Conservation (phyloP, 805 yeast genomes). For the Kazachstania africana region DNA sequence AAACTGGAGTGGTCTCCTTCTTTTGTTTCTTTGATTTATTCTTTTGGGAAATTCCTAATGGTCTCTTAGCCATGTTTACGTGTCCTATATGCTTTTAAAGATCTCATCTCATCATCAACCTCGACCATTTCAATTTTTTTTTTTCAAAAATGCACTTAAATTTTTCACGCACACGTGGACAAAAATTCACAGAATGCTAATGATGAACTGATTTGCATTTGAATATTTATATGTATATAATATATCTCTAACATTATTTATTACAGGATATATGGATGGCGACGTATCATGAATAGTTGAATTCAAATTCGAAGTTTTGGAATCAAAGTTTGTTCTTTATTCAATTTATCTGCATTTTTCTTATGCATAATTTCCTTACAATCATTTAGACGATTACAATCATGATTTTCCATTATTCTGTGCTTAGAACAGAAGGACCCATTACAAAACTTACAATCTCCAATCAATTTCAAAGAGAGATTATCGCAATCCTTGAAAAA, state of each 20-base stretch:
- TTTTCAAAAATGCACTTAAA: too few species aligned
- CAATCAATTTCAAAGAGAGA: slow-evolving; percentile 54
- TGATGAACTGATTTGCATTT: too few species aligned
- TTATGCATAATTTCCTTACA: slow-evolving; percentile 80
- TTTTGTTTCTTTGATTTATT: slow-evolving; percentile 31
- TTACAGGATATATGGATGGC: too few species aligned
- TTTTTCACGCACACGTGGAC: too few species aligned
- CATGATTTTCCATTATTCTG: slow-evolving; percentile 74
- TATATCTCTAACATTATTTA: too few species aligned
- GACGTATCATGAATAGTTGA: too few species aligned
- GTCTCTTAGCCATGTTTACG: slow-evolving; percentile 42
- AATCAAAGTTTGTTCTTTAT: slow-evolving; percentile 68
- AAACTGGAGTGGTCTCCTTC: slow-evolving; percentile 5
- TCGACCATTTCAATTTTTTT: too few species aligned
- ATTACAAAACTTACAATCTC: slow-evolving; percentile 74
- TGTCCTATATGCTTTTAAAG: background rate
- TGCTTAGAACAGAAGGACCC: slow-evolving; percentile 84
- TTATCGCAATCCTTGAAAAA: slow-evolving; percentile 48
- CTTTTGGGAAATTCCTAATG: slow-evolving; percentile 51
- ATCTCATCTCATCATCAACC: too few species aligned
- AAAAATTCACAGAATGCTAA: too few species aligned
- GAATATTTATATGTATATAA: too few species aligned
- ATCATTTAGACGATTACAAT: slow-evolving; percentile 62
- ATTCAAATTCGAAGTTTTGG: slow-evolving; percentile 40
- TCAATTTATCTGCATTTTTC: slow-evolving; percentile 72